Evolutionary conservation across 202 grass and related monocot genomes (phyloP).

Genomic region (Tripidium arundinaceum): DNA sequence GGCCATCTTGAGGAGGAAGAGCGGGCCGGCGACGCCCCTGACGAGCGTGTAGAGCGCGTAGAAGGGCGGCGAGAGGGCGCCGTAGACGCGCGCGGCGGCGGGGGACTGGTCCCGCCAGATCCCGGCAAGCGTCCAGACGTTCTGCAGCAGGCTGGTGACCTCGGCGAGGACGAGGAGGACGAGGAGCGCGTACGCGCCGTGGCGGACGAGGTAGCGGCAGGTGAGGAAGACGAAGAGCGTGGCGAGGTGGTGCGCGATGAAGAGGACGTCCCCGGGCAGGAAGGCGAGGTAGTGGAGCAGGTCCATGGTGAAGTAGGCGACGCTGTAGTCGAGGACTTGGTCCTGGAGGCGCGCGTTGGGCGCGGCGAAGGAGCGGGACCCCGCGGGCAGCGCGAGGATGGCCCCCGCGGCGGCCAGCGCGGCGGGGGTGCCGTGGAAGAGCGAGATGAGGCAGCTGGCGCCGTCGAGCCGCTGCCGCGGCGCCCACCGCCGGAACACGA

Average conservation of each 20-base stretch:
- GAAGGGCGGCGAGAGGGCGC: slow-evolving; percentile 63
- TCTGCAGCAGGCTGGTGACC: slow-evolving; percentile 82
- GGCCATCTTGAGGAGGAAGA: slow-evolving; percentile 81
- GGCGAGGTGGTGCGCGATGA: slow-evolving; percentile 92
- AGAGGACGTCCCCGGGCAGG: slow-evolving; percentile 68
- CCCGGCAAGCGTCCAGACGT: slow-evolving; percentile 82
- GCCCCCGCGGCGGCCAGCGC: slow-evolving; percentile 45
- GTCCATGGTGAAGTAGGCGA: slow-evolving; percentile 91
- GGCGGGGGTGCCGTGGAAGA: slow-evolving; percentile 75
- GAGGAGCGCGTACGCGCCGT: slow-evolving; percentile 77
- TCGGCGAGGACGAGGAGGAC: slow-evolving; percentile 82
- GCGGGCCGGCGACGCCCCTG: slow-evolving; percentile 64
- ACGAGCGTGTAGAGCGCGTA: slow-evolving; percentile 85
- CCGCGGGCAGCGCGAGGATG: slow-evolving; percentile 36
- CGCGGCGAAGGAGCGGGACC: slow-evolving; percentile 46
- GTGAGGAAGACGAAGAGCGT: slow-evolving; percentile 95
- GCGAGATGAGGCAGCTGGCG: slow-evolving; percentile 88
- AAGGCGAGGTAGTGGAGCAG: slow-evolving; percentile 87
- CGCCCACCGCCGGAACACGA: slow-evolving; percentile 64
- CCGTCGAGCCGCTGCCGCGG: slow-evolving; percentile 51
- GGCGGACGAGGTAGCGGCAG: slow-evolving; percentile 71
- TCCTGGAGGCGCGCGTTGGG: slow-evolving; percentile 62
- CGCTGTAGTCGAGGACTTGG: slow-evolving; percentile 79
- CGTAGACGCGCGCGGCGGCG: slow-evolving; percentile 48
- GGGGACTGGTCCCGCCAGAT: slow-evolving; percentile 66